Base-by-base conservation (phyloP, 2,329 filamentous ascomycete species). In the Fusarium burgessii region DNA sequence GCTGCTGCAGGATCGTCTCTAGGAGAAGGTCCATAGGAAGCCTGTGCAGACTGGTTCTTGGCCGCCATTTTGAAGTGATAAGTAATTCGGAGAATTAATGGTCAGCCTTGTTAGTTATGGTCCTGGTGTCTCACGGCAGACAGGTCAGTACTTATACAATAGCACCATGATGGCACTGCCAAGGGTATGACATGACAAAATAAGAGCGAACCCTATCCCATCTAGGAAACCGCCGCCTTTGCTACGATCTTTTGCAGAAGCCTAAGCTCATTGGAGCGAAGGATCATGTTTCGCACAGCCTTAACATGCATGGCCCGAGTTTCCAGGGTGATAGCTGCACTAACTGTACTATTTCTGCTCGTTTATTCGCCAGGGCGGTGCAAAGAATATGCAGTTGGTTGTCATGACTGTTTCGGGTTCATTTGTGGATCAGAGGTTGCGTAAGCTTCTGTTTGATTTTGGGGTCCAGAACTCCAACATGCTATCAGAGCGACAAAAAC, bases 391-490 rank as follows among this genome's bases (percentile, higher is more conserved):
- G 38, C 40, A 29, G 29, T 51, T 54, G 58, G 29, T 33, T 29
- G 36, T 20, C 47, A 45, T 64, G 43, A 35, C 60, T 54, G 58
- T 64, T 71, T 62, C 58, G 50, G 51, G 52, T 43, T 49, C 33
- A 49, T 52, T 65, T 57, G 60, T 72, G 68, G 65, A 66, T 50
- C 58, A 57, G 25, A 67, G 62, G 60, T 46, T 71, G 58, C 68
- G 68, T 72, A 72, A 71, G 68, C 61, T 49, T 68, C 51, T 66
- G 27, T 49, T 54, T 45, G 35, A 41, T 42, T 54, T 66, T 54
- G 43, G 56, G 25, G 38, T 29, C 40, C 49, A 70, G 38, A 55
- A 40, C 49, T 38, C 27, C n/a, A 47, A 38, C 47, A 32, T 33
- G 46, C 33, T 45, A 50, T 36, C 17, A 52, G 41, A 40, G 45